These are phyloP conservation scores for Tubosaeta brunneosetosa DNA, from an alignment of 768 basidiomycete species.

Conservation along the genomic window DNA sequence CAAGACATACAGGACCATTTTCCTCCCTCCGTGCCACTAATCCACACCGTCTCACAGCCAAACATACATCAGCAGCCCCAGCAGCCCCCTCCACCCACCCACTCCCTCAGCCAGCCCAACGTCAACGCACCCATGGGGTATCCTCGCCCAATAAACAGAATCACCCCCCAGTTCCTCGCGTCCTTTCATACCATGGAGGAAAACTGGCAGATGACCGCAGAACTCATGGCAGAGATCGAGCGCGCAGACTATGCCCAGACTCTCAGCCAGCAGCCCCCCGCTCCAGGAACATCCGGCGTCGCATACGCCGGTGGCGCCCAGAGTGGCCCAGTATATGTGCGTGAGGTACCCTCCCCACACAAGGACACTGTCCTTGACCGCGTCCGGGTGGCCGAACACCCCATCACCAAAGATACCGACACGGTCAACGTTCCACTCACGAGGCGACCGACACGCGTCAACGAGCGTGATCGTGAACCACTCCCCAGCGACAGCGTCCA, in stretches of 20 bases:
- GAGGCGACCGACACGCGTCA: constrained; percentile 22
- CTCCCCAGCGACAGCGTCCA: constrained; percentile 25
- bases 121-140: constrained; percentile 42
- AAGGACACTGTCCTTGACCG: constrained; percentile 52
- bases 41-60: constrained; percentile 23
- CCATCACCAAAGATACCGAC: constrained; percentile 7
- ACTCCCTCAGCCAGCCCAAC: constrained; percentile 28
- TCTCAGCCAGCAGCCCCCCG: constrained; percentile 41
- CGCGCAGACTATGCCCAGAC: constrained; percentile 61
- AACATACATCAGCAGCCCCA: constrained; percentile 30
- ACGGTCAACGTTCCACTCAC: background rate
- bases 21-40: constrained; percentile 39
- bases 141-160: constrained; percentile 61
- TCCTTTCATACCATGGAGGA: constrained; percentile 53
- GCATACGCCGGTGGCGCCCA: constrained; percentile 46
- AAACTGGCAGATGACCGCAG: constrained; percentile 63
- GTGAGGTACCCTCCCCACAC: constrained; percentile 40
- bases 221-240: constrained; percentile 68
- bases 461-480: constrained; percentile 38
- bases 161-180: constrained; percentile 49
- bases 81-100: constrained; percentile 34
- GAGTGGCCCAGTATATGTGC: constrained; percentile 33
- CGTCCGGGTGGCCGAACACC: constrained; percentile 46
- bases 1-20: constrained; percentile 37
- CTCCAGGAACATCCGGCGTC: constrained; percentile 38